These are phyloP conservation scores for Chlamydomonas schloesseri DNA, from an alignment of 139 green algal species.

Conservation along the genomic window DNA sequence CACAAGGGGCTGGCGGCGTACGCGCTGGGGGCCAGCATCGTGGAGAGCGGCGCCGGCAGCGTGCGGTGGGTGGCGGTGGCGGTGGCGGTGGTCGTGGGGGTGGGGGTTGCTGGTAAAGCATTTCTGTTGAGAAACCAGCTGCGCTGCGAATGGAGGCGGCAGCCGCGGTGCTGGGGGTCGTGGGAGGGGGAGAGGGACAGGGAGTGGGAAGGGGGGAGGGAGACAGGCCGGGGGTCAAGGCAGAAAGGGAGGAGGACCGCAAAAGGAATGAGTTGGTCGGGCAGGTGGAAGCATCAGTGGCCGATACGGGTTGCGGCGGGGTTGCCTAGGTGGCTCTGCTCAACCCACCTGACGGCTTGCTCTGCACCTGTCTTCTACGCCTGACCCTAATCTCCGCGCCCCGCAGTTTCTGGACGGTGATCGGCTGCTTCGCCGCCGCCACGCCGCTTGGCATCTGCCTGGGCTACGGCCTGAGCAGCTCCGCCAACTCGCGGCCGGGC, in stretches of 20 bases:
- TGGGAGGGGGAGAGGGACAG: not conserved
- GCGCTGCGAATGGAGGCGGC: too few species aligned
- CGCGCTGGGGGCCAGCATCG: constrained; percentile 80
- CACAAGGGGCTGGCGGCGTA: constrained; percentile 82
- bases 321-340: too few species aligned
- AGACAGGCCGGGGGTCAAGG: not conserved
- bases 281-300: too few species aligned
- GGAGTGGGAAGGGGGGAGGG: not conserved
- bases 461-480: constrained; percentile 66
- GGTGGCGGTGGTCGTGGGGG: not conserved
- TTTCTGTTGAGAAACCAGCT: too few species aligned
- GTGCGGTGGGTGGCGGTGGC: not conserved
- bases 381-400: too few species aligned
- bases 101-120: not conserved
- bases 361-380: too few species aligned
- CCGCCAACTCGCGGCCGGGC: constrained; percentile 55
- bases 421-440: constrained; percentile 75
- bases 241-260: too few species aligned
- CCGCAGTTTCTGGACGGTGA: constrained; percentile 78
- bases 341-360: too few species aligned
- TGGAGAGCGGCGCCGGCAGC: constrained; percentile 63
- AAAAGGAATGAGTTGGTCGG: too few species aligned
- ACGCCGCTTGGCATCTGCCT: constrained; percentile 80
- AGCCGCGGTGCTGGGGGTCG: too few species aligned
- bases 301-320: too few species aligned